Evolutionary conservation across 2,329 filamentous ascomycete species (phyloP).

Genomic region (Cadophora luteo-olivacea): DNA sequence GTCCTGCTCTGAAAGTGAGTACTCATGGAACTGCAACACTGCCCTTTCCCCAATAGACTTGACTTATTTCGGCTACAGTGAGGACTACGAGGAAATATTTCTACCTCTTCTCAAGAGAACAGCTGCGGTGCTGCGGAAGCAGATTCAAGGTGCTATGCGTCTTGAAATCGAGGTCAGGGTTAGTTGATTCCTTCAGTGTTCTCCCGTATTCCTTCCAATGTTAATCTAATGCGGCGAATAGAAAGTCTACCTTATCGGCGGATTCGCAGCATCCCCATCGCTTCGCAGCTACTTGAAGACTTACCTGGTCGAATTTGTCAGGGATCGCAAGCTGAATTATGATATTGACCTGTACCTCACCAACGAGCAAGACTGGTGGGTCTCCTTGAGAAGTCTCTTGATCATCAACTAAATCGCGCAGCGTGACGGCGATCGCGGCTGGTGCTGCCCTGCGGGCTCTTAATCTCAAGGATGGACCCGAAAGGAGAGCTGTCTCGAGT

Average conservation of each 20-base stretch:
- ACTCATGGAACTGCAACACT: too few relatives aligned
- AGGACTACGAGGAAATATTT: conserved; percentile 10
- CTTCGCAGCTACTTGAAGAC: conserved; percentile 26
- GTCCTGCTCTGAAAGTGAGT: not conserved
- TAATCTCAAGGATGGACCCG: not conserved
- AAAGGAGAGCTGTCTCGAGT: not conserved
- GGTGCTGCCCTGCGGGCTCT: not conserved
- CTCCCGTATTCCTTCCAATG: too few relatives aligned
- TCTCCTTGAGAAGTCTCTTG: too few relatives aligned
- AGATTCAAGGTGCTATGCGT: conserved; percentile 1
- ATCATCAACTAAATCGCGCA: not conserved
- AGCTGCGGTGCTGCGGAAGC: not conserved
- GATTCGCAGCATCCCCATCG: conserved; percentile 34
- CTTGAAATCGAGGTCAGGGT: not conserved
- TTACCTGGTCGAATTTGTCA: conserved; percentile 17
- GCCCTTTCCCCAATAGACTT: not conserved
- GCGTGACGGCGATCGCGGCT: not conserved
- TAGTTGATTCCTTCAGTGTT: not conserved
- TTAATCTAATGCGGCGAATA: not conserved
- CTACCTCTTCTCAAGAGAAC: not conserved
- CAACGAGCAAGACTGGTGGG: conserved; percentile 15
- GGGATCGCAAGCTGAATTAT: not conserved
- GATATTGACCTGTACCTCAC: conserved; percentile 22
- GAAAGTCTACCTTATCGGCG: conserved; percentile 38
- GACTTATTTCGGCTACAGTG: not conserved